Percentiles rank a stretch among this genome's conserved stretches.
Evolutionary conservation across 2,329 filamentous ascomycete genomes (phyloP).

Genomic region (Escovopsis sp.): DNA sequence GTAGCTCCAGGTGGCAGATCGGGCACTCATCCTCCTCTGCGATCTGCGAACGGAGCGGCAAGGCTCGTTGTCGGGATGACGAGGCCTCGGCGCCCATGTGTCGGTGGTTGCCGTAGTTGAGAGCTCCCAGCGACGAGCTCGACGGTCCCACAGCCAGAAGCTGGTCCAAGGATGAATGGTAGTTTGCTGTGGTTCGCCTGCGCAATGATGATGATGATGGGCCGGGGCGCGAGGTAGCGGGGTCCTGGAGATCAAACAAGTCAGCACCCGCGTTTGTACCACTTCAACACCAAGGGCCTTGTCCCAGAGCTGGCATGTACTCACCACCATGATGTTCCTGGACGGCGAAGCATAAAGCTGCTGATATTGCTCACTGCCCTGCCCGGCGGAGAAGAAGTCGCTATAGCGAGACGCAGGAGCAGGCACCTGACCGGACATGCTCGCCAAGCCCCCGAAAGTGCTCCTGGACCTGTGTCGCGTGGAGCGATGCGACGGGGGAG

Average conservation of each 20-base stretch:
- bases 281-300: no score
- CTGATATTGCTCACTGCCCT: constrained; percentile 21
- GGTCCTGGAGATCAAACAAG: constrained; percentile 4
- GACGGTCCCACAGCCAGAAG: constrained; percentile 24
- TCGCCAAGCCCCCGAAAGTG: constrained; percentile 18
- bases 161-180: constrained; percentile 23
- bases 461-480: constrained; percentile 32
- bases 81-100: constrained; percentile 17
- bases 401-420: constrained; percentile 19
- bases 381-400: constrained; percentile 20
- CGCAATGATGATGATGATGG: constrained; percentile 11
- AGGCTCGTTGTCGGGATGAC: constrained; percentile 23
- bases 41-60: constrained; percentile 33
- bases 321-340: constrained; percentile 37
- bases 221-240: constrained; percentile 10
- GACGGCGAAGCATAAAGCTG: constrained; percentile 16
- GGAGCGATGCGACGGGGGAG: constrained; percentile 18
- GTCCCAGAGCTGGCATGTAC: constrained; percentile 7
- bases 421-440: constrained; percentile 12
- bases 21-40: constrained; percentile 69
- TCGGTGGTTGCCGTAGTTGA: constrained; percentile 16
- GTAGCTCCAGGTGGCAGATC: constrained; percentile 58
- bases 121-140: constrained; percentile 16
- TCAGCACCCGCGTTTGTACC: constrained; percentile 1
- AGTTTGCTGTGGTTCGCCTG: constrained; percentile 15